phyloP scores from a whole-genome alignment of 306 rosid genomes.

The Glycine soja region DNA sequence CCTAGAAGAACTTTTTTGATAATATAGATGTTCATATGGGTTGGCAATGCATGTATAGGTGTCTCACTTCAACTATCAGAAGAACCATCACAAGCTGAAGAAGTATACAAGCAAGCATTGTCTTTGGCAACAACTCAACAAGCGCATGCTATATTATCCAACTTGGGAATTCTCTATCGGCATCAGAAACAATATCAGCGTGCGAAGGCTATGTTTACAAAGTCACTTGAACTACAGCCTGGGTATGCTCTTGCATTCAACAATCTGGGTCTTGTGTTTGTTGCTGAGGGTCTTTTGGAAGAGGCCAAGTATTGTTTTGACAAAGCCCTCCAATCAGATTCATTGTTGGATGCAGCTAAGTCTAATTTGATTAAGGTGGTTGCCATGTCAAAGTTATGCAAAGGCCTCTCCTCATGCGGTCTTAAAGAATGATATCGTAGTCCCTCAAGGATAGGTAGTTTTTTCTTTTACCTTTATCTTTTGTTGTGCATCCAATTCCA shows the following conservation, averaged over 20 bases:
- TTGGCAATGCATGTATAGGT: slow-evolving; percentile 59
- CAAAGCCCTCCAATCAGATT: slow-evolving; percentile 82
- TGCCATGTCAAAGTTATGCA: slow-evolving; percentile 60
- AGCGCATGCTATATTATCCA: slow-evolving; percentile 75
- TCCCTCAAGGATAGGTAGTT: slow-evolving; percentile 25
- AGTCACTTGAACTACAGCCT: slow-evolving; percentile 84
- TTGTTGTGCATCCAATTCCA: slow-evolving; percentile 18
- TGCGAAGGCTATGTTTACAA: slow-evolving; percentile 92
- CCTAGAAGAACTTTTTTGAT: neutral
- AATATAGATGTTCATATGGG: slow-evolving; percentile 8
- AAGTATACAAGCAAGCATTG: slow-evolving; percentile 82
- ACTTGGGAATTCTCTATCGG: slow-evolving; percentile 89
- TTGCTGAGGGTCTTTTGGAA: slow-evolving; percentile 89
- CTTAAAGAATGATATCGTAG: slow-evolving; percentile 52
- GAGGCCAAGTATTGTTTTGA: slow-evolving; percentile 90
- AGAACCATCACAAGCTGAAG: slow-evolving; percentile 73
- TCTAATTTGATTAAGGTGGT: slow-evolving; percentile 82
- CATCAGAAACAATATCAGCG: slow-evolving; percentile 84
- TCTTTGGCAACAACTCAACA: slow-evolving; percentile 67
- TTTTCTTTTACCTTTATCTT: neutral
- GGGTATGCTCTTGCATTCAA: slow-evolving; percentile 95
- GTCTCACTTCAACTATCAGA: slow-evolving; percentile 85
- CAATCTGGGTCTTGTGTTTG: slow-evolving; percentile 91
- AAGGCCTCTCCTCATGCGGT: slow-evolving; percentile 53
- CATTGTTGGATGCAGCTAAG: slow-evolving; percentile 86